Conservation (phyloP, 345 rosid genomes). For the rapeseed (Brassica napus) region Da-Ae NC_063434.1:3007501-3008000, state of each 20-base stretch:
- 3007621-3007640: no score
- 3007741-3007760: no score
- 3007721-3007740: no score
- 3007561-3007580: no score
- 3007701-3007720: no score
- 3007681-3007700: no score
- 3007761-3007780: no score
- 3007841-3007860: not conserved
- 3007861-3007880: not conserved
- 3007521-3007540: not conserved
- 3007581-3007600: no score
- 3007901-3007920: not conserved
- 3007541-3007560: not conserved
- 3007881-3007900: not conserved
- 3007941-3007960: not conserved
- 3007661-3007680: no score
- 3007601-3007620: no score
- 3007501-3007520: not conserved
- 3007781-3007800: not conserved
- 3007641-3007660: no score
- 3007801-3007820: not conserved
- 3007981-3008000: not conserved
- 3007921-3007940: not conserved
- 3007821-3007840: not conserved
- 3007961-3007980: not conserved